phyloP scores from a whole-genome alignment of 2,329 filamentous ascomycete genomes.

The Diaporthe capsici region DNA sequence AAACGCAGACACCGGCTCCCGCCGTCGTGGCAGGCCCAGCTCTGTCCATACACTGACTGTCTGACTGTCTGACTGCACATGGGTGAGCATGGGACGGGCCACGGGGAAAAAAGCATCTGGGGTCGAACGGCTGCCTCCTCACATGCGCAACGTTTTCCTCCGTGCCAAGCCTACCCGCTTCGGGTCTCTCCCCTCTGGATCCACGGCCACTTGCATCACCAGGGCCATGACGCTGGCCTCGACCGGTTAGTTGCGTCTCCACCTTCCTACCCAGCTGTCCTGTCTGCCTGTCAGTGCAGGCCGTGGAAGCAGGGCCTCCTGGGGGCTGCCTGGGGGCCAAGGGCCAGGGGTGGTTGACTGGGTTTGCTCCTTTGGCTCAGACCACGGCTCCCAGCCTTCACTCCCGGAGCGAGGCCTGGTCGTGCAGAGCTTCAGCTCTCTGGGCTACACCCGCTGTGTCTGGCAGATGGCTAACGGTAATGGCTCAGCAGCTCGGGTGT shows the following conservation, averaged over 20 bases:
- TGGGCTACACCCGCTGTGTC: slow-evolving; percentile 20
- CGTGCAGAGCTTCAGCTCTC: slow-evolving; percentile 16
- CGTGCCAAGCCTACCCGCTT: slow-evolving; percentile 36
- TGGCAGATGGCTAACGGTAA: slow-evolving; percentile 10
- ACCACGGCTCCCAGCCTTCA: background rate
- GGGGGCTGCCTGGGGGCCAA: background rate
- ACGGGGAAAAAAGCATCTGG: slow-evolving; percentile 8
- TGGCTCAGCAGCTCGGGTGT: slow-evolving; percentile 6
- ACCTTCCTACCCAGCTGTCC: background rate
- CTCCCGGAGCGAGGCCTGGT: background rate
- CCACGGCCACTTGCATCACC: slow-evolving; percentile 29
- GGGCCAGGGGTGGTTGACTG: background rate
- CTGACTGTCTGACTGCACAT: background rate
- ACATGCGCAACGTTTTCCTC: slow-evolving; percentile 31
- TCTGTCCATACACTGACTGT: slow-evolving; percentile 3
- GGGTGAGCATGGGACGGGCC: background rate
- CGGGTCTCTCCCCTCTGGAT: slow-evolving; percentile 33
- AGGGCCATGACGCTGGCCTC: slow-evolving; percentile 11
- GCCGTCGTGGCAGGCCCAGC: slow-evolving; percentile 2
- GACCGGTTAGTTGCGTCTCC: slow-evolving; percentile 36
- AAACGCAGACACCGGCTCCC: slow-evolving; percentile 22
- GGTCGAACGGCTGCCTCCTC: slow-evolving; percentile 17
- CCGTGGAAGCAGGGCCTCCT: slow-evolving; percentile 4
- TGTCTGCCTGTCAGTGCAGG: slow-evolving; percentile 1
- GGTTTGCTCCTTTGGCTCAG: background rate